Percentiles rank a stretch among this genome's conserved stretches.
These are phyloP conservation scores for Terfezia claveryi DNA, from an alignment of 495 filamentous ascomycete species.

Conservation along the genomic window DNA sequence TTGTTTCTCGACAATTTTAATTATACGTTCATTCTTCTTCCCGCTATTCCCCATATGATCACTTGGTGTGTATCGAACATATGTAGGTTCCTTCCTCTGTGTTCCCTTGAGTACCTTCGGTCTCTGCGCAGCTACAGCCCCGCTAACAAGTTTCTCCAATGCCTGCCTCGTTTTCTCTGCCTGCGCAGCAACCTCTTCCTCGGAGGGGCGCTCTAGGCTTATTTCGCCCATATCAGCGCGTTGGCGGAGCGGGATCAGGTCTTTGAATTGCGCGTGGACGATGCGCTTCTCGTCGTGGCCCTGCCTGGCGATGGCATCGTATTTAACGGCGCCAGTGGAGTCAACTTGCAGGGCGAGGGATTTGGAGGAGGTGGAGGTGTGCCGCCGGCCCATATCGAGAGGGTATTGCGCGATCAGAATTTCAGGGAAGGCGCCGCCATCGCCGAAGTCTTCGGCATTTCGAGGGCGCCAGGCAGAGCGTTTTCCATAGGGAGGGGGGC, in stretches of 20 bases:
- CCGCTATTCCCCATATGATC: constrained; percentile 89
- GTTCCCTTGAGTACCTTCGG: constrained; percentile 78
- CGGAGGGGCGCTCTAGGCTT: constrained; percentile 63
- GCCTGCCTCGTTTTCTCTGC: constrained; percentile 78
- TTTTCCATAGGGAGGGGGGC: constrained; percentile 71
- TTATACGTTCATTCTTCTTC: constrained; percentile 79
- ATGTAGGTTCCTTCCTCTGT: constrained; percentile 64
- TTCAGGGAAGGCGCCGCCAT: constrained; percentile 92
- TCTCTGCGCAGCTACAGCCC: constrained; percentile 77
- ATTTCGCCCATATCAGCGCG: constrained; percentile 86
- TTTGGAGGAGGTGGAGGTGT: constrained; percentile 40
- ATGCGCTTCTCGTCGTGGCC: constrained; percentile 67
- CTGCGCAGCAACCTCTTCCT: constrained; percentile 60
- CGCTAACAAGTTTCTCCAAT: constrained; percentile 55
- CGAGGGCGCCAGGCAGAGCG: constrained; percentile 75
- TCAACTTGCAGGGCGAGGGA: constrained; percentile 83
- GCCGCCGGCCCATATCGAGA: constrained; percentile 74
- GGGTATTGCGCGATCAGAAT: constrained; percentile 88
- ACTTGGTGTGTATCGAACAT: constrained; percentile 83
- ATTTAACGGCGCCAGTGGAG: constrained; percentile 77
- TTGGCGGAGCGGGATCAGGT: constrained; percentile 84
- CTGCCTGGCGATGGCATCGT: constrained; percentile 82
- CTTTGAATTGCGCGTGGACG: constrained; percentile 87
- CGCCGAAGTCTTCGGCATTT: constrained; percentile 71
- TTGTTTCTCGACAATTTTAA: constrained; percentile 94